Conservation (phyloP, 1,139 yeast species). For the Taphrina pruni region DNA sequence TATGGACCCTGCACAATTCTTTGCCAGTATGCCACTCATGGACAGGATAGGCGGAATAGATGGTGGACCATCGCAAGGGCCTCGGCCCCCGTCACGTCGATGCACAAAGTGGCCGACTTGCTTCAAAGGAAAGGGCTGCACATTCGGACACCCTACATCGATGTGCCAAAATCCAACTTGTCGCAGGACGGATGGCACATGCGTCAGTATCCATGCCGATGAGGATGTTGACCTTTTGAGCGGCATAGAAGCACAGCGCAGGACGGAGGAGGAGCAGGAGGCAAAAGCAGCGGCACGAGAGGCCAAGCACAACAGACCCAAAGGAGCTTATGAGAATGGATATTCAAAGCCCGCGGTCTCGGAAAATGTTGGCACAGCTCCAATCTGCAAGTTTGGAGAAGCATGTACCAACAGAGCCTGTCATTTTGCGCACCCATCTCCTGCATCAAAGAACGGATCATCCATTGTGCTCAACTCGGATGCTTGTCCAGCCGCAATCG, state of each 20-base stretch:
- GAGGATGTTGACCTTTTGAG: slow-evolving; percentile 26
- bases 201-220: slow-evolving; percentile 25
- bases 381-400: slow-evolving; percentile 34
- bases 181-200: slow-evolving; percentile 24
- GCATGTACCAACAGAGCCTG: slow-evolving; percentile 36
- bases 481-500: slow-evolving; percentile 23
- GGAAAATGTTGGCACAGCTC: slow-evolving; percentile 21
- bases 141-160: slow-evolving; percentile 35
- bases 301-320: background rate
- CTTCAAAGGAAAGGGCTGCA: slow-evolving; percentile 30
- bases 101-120: slow-evolving; percentile 34
- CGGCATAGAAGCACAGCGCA: slow-evolving; percentile 20
- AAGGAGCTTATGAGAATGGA: background rate
- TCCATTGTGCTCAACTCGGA: slow-evolving; percentile 34
- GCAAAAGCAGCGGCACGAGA: slow-evolving; percentile 19
- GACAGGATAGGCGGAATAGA: slow-evolving; percentile 7
- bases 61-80: background rate
- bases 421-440: slow-evolving; percentile 36
- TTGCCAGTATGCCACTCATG: slow-evolving; percentile 24
- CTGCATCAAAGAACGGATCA: slow-evolving; percentile 38
- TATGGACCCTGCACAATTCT: slow-evolving; percentile 32
- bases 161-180: slow-evolving; percentile 26
- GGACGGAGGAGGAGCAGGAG: slow-evolving; percentile 22
- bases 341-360: background rate
- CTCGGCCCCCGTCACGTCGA: slow-evolving; percentile 27